Base-by-base conservation (phyloP, 768 basidiomycete species). In the Leucogyrophana mollusca region DNA sequence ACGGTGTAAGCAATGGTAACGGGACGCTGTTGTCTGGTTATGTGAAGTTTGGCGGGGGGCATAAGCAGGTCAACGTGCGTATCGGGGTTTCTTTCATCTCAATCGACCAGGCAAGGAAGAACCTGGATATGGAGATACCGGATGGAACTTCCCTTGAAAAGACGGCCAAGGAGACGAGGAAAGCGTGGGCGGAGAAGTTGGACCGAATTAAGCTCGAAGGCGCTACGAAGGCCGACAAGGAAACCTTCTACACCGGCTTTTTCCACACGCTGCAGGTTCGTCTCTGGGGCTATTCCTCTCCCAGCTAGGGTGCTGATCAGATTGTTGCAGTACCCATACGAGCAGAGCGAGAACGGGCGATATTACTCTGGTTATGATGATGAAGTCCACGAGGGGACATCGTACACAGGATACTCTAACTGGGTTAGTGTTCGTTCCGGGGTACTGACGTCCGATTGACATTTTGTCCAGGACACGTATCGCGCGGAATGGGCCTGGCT, bases 341-440 rank as follows among this genome's bases (percentile, higher is more conserved):
- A 90, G 57, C 79, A 86, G 49, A 70, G 75, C 51, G 89, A 91
- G 59, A 68, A 74, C 32, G 78, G 77, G 3, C 59, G 56, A 6
- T 90, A 91, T 61, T 92, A 85, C 61, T 90, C 88, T 5, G 90
- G 79, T 1, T 90, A 91, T 48, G 83, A 87, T 45, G 79, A 85
- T 42, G 49, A 64, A 5, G 64, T 90, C 0, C 85, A 88, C 40
- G 59, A 74, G 22, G 81, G 84, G 14, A 66, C 69, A n/a, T 88
- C 85, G 0, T 90, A 90, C 54, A 87, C 82, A 0, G 88, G 87
- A 1, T 90, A 90, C 58, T 88, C 87, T 0, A 87, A 82, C 50
- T 88, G 87, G 87, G 84, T 85, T 46, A 6, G 74, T 52, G 7
- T 27, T 37, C 33, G 33, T 16, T 41, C 4, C 9, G 4, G 20